Evolutionary conservation across 805 yeast genomes (phyloP), one percentile per base, ranked within the genome.

Genomic region (baker's yeast (Saccharomyces cerevisiae)): DNA sequence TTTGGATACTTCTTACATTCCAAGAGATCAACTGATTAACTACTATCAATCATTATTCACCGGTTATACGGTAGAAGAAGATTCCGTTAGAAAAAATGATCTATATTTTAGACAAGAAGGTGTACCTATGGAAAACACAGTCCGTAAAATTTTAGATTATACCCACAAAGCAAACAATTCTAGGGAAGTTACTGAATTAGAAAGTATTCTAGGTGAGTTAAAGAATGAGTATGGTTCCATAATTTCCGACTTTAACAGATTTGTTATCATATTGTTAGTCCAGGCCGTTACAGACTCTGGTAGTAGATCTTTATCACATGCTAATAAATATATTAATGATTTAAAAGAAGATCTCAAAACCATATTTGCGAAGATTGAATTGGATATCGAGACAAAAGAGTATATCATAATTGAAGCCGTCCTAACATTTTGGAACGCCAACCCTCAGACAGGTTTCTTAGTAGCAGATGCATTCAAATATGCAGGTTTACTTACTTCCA

Each of bases 241-340:
- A 60, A 76, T 73, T 24, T 67, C 67, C 1, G 68, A 73, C 47
- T 61, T 74, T 46, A 73, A 74, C 27, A 70, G 71, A 61, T 76
- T 85, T 53, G 67, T 84, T 41, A 73, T 87, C 17, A 80, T 85
- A 29, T 71, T 87, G 14, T 70, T 89, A 13, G 77, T 85, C 62
- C 92, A 88, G 63, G 76, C 85, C 0, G 77, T 89, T 51, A 86
- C 92, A 48, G 84, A 84, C 60, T 84, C 89, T 55, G 97, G 98
- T 13, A 85, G 89, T 49, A 79, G 97, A 66, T 91, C 97, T 0
- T 78, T 91, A 47, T 88, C 92, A 0, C 90, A 86, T 62, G 83
- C 85, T 41, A 80, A 79, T 56, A 80, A 79, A 46, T 81, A 80
- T 71, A 73, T 83, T 48, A 70, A 67, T 32, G 75, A 74, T 46